phyloP scores from a whole-genome alignment of 352 stramenopile species.

The Phytophthora palmivora region DNA sequence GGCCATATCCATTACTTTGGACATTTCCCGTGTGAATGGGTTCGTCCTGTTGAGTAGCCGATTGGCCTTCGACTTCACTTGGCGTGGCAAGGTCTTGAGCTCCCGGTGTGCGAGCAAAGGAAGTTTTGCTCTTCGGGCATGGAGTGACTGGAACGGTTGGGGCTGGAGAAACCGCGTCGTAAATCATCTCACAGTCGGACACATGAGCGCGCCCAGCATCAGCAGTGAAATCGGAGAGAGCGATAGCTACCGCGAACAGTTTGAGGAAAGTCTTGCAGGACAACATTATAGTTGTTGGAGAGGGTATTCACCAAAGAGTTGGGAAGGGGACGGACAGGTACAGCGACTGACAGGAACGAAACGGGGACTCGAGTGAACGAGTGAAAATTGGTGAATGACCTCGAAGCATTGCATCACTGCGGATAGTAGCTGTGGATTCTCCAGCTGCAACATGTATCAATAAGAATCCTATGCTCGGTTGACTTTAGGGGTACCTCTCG shows the following conservation, averaged over 20 bases:
- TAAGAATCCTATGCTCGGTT: constrained; percentile 4
- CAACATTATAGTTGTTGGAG: constrained; percentile 34
- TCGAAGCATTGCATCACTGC: not conserved
- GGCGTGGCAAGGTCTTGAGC: not conserved
- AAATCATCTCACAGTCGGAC: constrained; percentile 27
- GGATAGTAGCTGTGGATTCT: not conserved
- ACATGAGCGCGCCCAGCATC: not conserved
- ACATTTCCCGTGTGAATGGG: not conserved
- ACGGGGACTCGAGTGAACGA: constrained; percentile 30
- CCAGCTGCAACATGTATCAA: not conserved
- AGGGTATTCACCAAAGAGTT: constrained; percentile 10
- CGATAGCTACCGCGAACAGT: constrained; percentile 27
- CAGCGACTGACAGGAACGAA: constrained; percentile 12
- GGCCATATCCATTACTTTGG: not conserved
- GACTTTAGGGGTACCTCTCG: no score
- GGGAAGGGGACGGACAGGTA: constrained; percentile 14
- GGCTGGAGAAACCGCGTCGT: constrained; percentile 13
- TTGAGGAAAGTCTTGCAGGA: constrained; percentile 35
- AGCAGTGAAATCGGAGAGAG: constrained; percentile 25
- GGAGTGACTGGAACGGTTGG: constrained; percentile 10
- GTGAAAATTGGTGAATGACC: constrained; percentile 30
- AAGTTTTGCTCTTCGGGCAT: not conserved
- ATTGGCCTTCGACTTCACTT: constrained; percentile 6
- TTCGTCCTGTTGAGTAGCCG: not conserved
- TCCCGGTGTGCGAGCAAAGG: not conserved